Base-by-base conservation (phyloP, 2,329 filamentous ascomycete species). In the Alternaria incomplexa region DNA sequence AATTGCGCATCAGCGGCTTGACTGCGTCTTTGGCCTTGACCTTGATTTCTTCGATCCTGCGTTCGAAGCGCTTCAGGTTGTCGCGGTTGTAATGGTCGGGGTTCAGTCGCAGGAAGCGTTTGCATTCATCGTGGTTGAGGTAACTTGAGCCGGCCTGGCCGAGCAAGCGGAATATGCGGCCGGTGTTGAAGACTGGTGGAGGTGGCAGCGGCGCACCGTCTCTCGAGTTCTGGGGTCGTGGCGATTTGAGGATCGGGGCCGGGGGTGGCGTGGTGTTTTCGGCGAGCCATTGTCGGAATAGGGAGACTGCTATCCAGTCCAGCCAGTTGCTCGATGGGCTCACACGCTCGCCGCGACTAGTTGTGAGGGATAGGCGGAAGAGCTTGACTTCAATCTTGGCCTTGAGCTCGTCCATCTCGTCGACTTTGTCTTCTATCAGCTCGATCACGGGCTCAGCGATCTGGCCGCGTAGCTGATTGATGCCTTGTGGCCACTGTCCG, bases 251-350 rank as follows among this genome's bases (percentile, higher is more conserved):
- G 9, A 84, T 84, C 1, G 86, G 83, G 0, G 85, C 80, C 0
- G 88, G 88, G 4, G 90, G 86, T 0, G 93, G 91, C 2, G 92
- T 91, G 5, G 92, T 97, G 78, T 93, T 95, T 73, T 97, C 94
- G 5, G 93, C 93, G 7, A 97, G 85, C 93, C 94, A 97, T 79
- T 97, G 93, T 4, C 95, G 88, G 81, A 97, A 98, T 12, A 97
- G 84, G 45, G 89, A 92, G 52, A 97, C 88, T 17, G 89, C 93
- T 7, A 97, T 87, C 94, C 94, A 97, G 80, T 97, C 93, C 22
- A 97, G 84, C 78, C 94, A 97, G 57, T 89, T 89, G 53, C 90
- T 96, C 20, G 85, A 84, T 0, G 95, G 95, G 3, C 86, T 90
- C 47, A 97, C 91, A 57, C 93, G 88, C 76, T 97, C 93, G 57